phyloP scores from a whole-genome alignment of 1,284 basidiomycete species.

The Hymenochaete sp. region DNA sequence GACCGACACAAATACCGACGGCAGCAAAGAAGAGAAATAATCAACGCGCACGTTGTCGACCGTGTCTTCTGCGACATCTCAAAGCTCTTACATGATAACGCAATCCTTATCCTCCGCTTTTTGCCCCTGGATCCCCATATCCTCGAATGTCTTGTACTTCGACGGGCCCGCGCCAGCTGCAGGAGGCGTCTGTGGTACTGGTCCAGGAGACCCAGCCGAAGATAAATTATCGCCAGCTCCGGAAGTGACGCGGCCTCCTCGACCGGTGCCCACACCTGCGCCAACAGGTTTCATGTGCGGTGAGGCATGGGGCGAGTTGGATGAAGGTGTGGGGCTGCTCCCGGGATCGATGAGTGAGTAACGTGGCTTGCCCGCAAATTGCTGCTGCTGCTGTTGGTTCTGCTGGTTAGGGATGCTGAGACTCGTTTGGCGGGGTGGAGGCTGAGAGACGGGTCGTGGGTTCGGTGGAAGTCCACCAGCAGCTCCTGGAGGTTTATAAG shows the following conservation, averaged over 20 bases:
- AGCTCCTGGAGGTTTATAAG: constrained; percentile 26
- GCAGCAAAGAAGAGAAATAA: background rate
- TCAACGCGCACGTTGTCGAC: background rate
- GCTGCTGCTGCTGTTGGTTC: constrained; percentile 7
- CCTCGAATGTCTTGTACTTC: constrained; percentile 77
- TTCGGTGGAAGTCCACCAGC: constrained; percentile 10
- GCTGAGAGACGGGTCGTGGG: constrained; percentile 3
- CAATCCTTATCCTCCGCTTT: constrained; percentile 76
- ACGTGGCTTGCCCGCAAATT: constrained; percentile 27
- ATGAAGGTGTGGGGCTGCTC: background rate
- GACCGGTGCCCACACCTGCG: constrained; percentile 1
- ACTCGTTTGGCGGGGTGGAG: constrained; percentile 5
- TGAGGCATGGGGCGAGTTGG: constrained; percentile 1
- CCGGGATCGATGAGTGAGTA: constrained; percentile 33
- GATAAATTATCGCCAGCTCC: background rate
- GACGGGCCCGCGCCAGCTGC: constrained; percentile 21
- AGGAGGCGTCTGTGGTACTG: constrained; percentile 4
- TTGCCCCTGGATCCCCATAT: constrained; percentile 80
- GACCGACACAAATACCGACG: too few species aligned
- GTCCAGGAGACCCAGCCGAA: constrained; percentile 2
- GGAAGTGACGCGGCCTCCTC: constrained; percentile 6
- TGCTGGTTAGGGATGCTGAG: background rate
- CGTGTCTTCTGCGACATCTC: background rate
- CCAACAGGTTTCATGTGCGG: background rate
- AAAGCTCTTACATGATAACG: constrained; percentile 54